Evolutionary conservation across 2,329 filamentous ascomycete species (phyloP).

Genomic region (Microcyclosporella mali): DNA sequence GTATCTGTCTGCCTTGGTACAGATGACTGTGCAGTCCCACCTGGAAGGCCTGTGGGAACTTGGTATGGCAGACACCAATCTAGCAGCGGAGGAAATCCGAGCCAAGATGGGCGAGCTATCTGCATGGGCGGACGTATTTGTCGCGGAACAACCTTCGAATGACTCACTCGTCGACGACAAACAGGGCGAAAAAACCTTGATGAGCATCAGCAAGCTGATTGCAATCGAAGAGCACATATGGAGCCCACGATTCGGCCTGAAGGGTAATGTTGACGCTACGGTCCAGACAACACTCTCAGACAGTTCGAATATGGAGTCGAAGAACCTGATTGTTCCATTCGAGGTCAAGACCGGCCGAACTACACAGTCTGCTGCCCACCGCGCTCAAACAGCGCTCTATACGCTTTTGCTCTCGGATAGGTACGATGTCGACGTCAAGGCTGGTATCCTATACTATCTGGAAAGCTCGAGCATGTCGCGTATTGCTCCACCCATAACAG

Average conservation of each 20-base stretch:
- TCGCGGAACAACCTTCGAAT: slow-evolving; percentile 62
- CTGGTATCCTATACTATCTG: slow-evolving; percentile 91
- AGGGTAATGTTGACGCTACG: slow-evolving; percentile 96
- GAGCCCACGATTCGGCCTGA: slow-evolving; percentile 95
- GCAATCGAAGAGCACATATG: slow-evolving; percentile 97
- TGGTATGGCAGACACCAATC: slow-evolving; percentile 58
- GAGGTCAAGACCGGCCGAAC: slow-evolving; percentile 92
- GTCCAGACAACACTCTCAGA: slow-evolving; percentile 81
- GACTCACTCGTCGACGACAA: slow-evolving; percentile 73
- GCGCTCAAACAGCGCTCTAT: slow-evolving; percentile 91
- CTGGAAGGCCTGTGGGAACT: slow-evolving; percentile 88
- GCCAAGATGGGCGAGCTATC: slow-evolving; percentile 78
- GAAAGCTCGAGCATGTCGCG: slow-evolving; percentile 81
- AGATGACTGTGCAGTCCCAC: slow-evolving; percentile 65
- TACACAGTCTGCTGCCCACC: slow-evolving; percentile 70
- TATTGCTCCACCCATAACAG: slow-evolving; percentile 76
- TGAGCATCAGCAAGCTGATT: slow-evolving; percentile 88
- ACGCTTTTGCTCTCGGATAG: slow-evolving; percentile 87
- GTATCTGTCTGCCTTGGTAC: slow-evolving; percentile 62
- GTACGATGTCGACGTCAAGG: slow-evolving; percentile 86
- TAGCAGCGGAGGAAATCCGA: slow-evolving; percentile 71
- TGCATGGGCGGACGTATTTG: slow-evolving; percentile 76
- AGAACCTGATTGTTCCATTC: slow-evolving; percentile 71
- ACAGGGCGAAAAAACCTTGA: slow-evolving; percentile 66
- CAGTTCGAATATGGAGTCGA: slow-evolving; percentile 50